phyloP scores from a whole-genome alignment of 345 rosid species.

The Camelina sativa region DNA sequence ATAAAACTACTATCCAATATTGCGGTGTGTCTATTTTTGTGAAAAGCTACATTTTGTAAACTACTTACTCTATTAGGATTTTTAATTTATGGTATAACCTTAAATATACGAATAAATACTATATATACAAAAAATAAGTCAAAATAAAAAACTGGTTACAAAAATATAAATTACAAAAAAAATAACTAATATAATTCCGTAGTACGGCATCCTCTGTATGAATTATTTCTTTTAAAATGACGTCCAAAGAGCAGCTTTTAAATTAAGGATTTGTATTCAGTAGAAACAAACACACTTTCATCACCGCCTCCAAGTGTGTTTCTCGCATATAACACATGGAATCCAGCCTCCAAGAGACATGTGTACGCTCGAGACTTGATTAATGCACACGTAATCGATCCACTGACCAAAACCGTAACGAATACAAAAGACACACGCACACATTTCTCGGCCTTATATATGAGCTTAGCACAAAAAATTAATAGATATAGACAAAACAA shows the following conservation, averaged over 20 bases:
- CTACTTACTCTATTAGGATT: too few relatives aligned
- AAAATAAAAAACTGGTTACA: too few relatives aligned
- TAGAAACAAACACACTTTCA: constrained; percentile 20
- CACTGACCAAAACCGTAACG: not conserved
- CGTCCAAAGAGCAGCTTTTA: not conserved
- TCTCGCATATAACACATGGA: constrained; percentile 12
- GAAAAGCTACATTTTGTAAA: too few relatives aligned
- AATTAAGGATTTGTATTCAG: constrained; percentile 29
- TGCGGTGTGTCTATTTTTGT: too few relatives aligned
- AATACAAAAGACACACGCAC: constrained; percentile 2
- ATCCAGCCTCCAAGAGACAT: constrained; percentile 35
- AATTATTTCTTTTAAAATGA: not conserved
- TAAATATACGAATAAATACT: too few relatives aligned
- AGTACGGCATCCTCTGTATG: too few relatives aligned
- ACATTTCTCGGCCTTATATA: constrained; percentile 49
- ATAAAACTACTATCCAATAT: too few relatives aligned
- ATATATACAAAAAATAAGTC: too few relatives aligned
- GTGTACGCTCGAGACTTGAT: constrained; percentile 52
- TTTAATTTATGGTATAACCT: too few relatives aligned
- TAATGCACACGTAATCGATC: constrained; percentile 54
- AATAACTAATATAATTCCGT: too few relatives aligned
- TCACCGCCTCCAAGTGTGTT: constrained; percentile 6
- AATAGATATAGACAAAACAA: not conserved
- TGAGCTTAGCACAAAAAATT: not conserved
- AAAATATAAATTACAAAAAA: too few relatives aligned